phyloP scores from a whole-genome alignment of 2,329 filamentous ascomycete species.

The Triangularia setosa region DNA sequence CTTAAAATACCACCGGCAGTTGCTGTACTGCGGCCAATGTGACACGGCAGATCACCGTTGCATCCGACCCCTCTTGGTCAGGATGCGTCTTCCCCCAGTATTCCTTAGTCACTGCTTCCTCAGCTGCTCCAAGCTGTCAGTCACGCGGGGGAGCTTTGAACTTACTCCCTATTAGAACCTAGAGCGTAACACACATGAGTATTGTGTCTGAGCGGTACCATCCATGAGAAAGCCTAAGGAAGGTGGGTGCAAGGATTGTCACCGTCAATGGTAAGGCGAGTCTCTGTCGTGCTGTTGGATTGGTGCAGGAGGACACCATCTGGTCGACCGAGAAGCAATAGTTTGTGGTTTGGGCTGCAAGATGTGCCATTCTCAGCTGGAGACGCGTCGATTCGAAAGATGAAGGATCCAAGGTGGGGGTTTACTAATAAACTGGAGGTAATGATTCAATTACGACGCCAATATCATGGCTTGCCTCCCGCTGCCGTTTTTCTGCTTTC shows the following conservation, averaged over 20 bases:
- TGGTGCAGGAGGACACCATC: not conserved
- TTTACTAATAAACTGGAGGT: not conserved
- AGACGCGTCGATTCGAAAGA: not conserved
- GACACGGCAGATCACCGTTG: not conserved
- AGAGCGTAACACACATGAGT: not conserved
- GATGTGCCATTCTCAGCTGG: not conserved
- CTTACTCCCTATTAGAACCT: not conserved
- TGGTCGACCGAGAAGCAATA: not conserved
- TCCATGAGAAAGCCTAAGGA: not conserved
- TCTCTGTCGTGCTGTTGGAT: not conserved
- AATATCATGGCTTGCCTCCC: not conserved
- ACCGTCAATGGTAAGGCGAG: not conserved
- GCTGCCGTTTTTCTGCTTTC: not conserved
- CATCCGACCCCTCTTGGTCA: not conserved
- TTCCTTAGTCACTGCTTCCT: not conserved
- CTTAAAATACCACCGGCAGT: slow-evolving; percentile 5
- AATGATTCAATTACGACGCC: not conserved
- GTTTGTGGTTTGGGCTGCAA: not conserved
- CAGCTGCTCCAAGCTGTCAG: not conserved
- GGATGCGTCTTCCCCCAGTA: not conserved
- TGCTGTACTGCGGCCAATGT: not conserved
- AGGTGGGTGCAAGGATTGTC: not conserved
- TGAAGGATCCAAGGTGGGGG: not conserved
- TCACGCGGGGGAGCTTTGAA: not conserved
- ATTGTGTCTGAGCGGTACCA: not conserved